Base-by-base conservation (phyloP, 495 filamentous ascomycete species). In the Aspergillus homomorphus region DNA sequence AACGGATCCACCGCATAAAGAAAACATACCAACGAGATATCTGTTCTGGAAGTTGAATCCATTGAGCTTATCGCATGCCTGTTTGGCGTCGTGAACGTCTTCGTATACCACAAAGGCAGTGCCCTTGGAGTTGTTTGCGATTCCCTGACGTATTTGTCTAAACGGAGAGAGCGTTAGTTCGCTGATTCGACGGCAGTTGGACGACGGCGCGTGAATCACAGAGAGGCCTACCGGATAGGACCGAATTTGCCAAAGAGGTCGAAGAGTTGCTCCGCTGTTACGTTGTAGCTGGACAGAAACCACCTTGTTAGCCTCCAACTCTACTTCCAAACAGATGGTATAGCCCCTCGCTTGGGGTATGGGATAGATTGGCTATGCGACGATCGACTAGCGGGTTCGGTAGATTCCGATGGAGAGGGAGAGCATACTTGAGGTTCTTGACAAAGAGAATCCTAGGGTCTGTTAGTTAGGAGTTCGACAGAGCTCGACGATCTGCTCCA, bases 41-140 rank as follows among this genome's bases (percentile, higher is more conserved):
- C 94, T 91, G 81, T 93, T 96, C 78, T 98, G 95, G 75, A 98
- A 98, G 78, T 98, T 98, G 85, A 95, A 98, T 69, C 94, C 94
- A 78, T 98, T 98, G 69, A 98, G 81, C 81, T 97, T 97, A 82
- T 98, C 94, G 80, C 95, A 96, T 66, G 94, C 95, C 75, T 89
- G 85, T 78, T 98, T 98, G 61, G 94, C 93, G 82, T 98, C 94
- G 85, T 96, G 91, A 23, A 97, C 95, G 79, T 98, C 95, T 73
- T 98, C 95, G 80, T 95, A 98, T 71, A 98, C 94, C 50, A 98
- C 95, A 78, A 96, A 98, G 66, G 91, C 93, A 24, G 94, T 98
- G 67, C 94, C 94, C 74, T 98, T 98, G 63, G 94, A 96, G 71
- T 95, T 95, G 77, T 85, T 92, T 59, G 93, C 91, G 67, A 96